Conservation (phyloP, 306 rosid genomes). For the Rosa lucieae region DNA sequence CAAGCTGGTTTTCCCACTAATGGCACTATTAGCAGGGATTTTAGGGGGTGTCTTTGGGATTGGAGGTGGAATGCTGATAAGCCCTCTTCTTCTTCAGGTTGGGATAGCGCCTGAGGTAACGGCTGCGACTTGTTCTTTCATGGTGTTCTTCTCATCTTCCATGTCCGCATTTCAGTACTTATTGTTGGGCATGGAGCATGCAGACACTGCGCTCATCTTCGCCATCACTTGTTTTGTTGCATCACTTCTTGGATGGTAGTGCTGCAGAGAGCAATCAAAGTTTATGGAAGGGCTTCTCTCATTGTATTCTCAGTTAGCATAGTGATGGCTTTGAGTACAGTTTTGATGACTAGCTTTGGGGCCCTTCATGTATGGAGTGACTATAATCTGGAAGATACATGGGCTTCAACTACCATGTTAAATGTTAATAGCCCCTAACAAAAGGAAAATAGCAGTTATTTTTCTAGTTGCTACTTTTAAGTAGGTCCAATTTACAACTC, state of each 20-base stretch:
- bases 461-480: conserved; percentile 4
- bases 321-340: conserved; percentile 74
- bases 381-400: conserved; percentile 61
- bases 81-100: conserved; percentile 87
- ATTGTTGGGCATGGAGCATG: conserved; percentile 72
- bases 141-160: conserved; percentile 87
- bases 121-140: conserved; percentile 90
- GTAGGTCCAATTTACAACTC: background rate
- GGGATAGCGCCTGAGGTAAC: conserved; percentile 86
- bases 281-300: conserved; percentile 77
- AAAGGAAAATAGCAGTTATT: background rate
- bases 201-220: conserved; percentile 46
- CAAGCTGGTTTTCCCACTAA: conserved; percentile 61
- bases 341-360: conserved; percentile 80
- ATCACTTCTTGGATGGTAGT: conserved; percentile 66
- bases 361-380: conserved; percentile 59
- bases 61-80: conserved; percentile 94
- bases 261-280: conserved; percentile 59
- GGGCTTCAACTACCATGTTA: conserved; percentile 85
- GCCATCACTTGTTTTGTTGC: conserved; percentile 64
- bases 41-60: conserved; percentile 91
- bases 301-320: conserved; percentile 72
- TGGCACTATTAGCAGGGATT: conserved; percentile 73
- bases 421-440: background rate
- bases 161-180: conserved; percentile 83